Evolutionary conservation across 768 basidiomycete genomes (phyloP).

Genomic region (Suillus lakei): DNA sequence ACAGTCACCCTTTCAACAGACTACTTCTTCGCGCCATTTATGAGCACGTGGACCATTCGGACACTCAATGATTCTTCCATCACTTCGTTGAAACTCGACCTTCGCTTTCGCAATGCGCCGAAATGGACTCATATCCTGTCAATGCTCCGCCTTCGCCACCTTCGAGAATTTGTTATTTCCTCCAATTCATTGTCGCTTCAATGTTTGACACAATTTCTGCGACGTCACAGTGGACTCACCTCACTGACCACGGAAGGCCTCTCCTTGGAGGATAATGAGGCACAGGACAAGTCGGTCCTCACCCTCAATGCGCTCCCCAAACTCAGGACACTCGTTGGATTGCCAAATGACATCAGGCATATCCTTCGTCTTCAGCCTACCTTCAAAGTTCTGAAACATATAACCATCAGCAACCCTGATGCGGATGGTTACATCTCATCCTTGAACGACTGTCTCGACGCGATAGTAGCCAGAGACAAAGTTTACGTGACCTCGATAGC

Average conservation of each 20-base stretch:
- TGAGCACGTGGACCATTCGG: slow-evolving; percentile 7
- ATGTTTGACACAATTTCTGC: slow-evolving; percentile 5
- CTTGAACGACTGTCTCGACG: slow-evolving; percentile 6
- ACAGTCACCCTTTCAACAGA: background rate
- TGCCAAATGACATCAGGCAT: slow-evolving; percentile 4
- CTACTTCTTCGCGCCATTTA: slow-evolving; percentile 5
- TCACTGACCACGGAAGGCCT: slow-evolving; percentile 5
- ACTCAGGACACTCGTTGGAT: slow-evolving; percentile 3
- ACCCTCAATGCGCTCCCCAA: background rate
- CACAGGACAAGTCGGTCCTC: background rate
- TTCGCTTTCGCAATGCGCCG: slow-evolving; percentile 6
- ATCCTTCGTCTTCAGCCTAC: slow-evolving; percentile 2
- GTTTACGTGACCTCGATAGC: slow-evolving; percentile 6
- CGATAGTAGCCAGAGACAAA: slow-evolving; percentile 2
- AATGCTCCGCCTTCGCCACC: slow-evolving; percentile 6
- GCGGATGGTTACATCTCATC: slow-evolving; percentile 6
- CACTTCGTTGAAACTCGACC: background rate
- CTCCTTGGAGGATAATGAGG: background rate
- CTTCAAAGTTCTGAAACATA: background rate
- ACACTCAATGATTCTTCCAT: slow-evolving; percentile 7
- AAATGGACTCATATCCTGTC: slow-evolving; percentile 2
- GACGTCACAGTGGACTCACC: slow-evolving; percentile 1
- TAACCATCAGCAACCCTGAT: background rate
- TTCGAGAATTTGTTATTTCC: slow-evolving; percentile 7
- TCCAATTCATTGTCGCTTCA: slow-evolving; percentile 1